These are phyloP conservation scores for Chaetomium olivaceum DNA, from an alignment of 2,329 filamentous ascomycete genomes.

Conservation along the genomic window DNA sequence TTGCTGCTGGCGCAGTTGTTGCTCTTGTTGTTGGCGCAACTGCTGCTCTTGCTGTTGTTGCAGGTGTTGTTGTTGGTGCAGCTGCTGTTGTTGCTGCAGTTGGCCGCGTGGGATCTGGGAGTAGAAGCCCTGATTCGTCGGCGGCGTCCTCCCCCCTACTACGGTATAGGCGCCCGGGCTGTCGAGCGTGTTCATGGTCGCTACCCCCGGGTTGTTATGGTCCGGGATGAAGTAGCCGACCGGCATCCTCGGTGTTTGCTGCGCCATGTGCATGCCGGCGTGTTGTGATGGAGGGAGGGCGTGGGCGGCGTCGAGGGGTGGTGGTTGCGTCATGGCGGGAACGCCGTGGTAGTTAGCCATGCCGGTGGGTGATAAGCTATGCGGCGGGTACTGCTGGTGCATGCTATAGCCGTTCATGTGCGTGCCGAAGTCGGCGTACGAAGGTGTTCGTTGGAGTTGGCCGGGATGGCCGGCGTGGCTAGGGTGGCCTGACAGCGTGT, in stretches of 20 bases:
- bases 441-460: constrained; percentile 52
- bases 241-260: constrained; percentile 50
- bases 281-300: constrained; percentile 38
- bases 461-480: constrained; percentile 33
- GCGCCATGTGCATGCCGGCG: constrained; percentile 49
- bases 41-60: too few relatives aligned
- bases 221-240: constrained; percentile 60
- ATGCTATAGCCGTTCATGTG: constrained; percentile 50
- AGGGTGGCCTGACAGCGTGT: constrained; percentile 42
- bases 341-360: constrained; percentile 48
- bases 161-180: constrained; percentile 62
- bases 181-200: constrained; percentile 56
- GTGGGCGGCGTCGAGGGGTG: not conserved
- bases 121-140: constrained; percentile 57
- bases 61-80: constrained; percentile 48
- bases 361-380: constrained; percentile 48
- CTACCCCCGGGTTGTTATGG: constrained; percentile 61
- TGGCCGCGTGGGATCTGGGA: constrained; percentile 53
- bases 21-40: too few relatives aligned
- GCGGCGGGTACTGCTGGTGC: constrained; percentile 51
- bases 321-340: constrained; percentile 31
- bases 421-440: constrained; percentile 57
- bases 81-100: constrained; percentile 38
- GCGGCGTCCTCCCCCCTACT: constrained; percentile 54
- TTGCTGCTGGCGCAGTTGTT: constrained; percentile 36